These are phyloP conservation scores for Scheffersomyces lignicola DNA, from an alignment of 1,139 yeast species.

Conservation along the genomic window DNA sequence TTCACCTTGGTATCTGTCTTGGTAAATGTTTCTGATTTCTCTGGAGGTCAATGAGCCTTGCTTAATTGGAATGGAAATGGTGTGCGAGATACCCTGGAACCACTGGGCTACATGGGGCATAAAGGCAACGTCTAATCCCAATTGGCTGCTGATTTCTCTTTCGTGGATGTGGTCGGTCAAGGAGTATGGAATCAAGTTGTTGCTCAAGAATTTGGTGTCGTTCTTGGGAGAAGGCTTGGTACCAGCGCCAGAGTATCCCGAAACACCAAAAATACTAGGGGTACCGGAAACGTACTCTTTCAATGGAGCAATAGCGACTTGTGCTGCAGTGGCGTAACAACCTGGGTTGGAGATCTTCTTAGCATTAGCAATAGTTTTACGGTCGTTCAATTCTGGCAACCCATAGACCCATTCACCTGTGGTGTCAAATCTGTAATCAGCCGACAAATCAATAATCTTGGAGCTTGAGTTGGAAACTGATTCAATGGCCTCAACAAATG, in stretches of 20 bases:
- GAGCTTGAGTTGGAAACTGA: conserved; percentile 58
- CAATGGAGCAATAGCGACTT: conserved; percentile 87
- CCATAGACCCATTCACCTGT: conserved; percentile 92
- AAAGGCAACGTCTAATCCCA: conserved; percentile 81
- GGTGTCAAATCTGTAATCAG: conserved; percentile 92
- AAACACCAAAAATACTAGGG: conserved; percentile 90
- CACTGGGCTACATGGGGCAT: conserved; percentile 98
- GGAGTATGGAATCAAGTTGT: conserved; percentile 92
- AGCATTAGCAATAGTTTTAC: conserved; percentile 68
- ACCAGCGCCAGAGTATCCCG: conserved; percentile 99
- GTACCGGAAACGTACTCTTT: conserved; percentile 59
- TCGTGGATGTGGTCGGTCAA: conserved; percentile 97
- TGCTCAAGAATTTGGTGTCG: conserved; percentile 67
- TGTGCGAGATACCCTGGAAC: conserved; percentile 97
- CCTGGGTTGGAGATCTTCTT: conserved; percentile 94
- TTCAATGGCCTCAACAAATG: conserved; percentile 93
- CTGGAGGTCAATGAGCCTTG: conserved; percentile 69
- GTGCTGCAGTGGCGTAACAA: conserved; percentile 98
- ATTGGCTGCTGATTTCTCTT: conserved; percentile 79
- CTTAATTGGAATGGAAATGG: conserved; percentile 86
- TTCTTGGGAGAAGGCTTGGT: conserved; percentile 97
- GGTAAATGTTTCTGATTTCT: conserved; percentile 81
- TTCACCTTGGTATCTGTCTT: conserved; percentile 87
- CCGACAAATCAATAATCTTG: conserved; percentile 87
- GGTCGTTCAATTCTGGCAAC: conserved; percentile 75